Evolutionary conservation across 805 yeast species (phyloP), one percentile per base, ranked within the genome.

Genomic region (Hemisphaericaspora nanyangensis): DNA sequence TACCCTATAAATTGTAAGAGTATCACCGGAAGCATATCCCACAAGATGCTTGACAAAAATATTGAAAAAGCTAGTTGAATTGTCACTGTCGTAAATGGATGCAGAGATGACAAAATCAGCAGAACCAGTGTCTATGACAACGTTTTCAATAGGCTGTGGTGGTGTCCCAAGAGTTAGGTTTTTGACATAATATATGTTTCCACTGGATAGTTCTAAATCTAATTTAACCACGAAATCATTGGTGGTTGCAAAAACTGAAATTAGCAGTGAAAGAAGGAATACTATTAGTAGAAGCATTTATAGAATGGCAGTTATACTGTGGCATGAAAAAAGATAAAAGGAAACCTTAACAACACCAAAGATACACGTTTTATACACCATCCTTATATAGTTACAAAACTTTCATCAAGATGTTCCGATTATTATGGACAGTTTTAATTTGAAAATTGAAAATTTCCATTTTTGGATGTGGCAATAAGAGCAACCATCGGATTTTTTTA

Each of bases 91-190:
- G 26, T 34, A 45, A 6, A 26, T 26, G 10, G 15, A 16, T 11
- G 25, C 26, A 18, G 25, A 29, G 19, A 39, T 24, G n/a, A 34
- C 43, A 27, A 46, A 44, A 30, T 46, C 50, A 11, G 50, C 35
- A n/a, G 47, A 43, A 6, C 50, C 50, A 17, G 50, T 46, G 25
- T 46, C 50, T 12, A 46, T 26, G 11, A 44, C 36, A 12, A 44
- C 44, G 7, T 29, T 13, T 4, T 29, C 15, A 12, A 48, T 13
- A 8, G 11, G 12, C 29, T 47, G 51, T 3, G 34, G 34, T 3
- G 50, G 48, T 2, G 47, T 43, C 4, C 55, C 55, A n/a, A 50
- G 18, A 12, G 31, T 19, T 5, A 49, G 12, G 12, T 36, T 40
- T 16, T 45, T 33, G 16, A 50, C 33, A 25, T 25, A 39, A 26